Evolutionary conservation across 352 stramenopile species (phyloP), one percentile per base, ranked within the genome.

Genomic region (Aphanomyces euteiches): DNA sequence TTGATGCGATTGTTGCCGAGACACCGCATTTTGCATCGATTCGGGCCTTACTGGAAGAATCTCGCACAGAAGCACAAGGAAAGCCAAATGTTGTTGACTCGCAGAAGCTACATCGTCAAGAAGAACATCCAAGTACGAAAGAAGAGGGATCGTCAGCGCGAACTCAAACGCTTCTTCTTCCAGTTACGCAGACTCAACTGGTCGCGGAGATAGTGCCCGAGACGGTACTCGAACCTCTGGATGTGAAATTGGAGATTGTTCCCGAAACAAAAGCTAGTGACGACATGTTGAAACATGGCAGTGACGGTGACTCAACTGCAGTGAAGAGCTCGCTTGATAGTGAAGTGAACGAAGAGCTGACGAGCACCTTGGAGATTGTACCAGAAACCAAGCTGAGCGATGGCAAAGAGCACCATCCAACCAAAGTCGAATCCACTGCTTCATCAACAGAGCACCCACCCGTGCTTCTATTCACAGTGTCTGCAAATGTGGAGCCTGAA

Each of bases 1-100:
- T 12, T 36, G 47, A 70, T 39, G 56, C 38, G n/a, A 17, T 70
- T n/a, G 15, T 64, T 12, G 56, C 64, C 19, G 28, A 19, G 15
- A 50, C 57, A 48, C 57, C 54, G 15, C 54, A 61, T 15, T 61
- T 61, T 39, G 54, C 54, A 37, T 43, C 54, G 28, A 61, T 61
- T 37, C 54, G 36, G 19, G n/a, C 54, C 15, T 43, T 8, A 7
- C 5, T 61, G 54, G 54, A 61, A 61, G 50, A 58, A 28, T 61
- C 54, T 28, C 28, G 28, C 28, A 28, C 28, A 28, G 28, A 28
- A 28, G 28, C 28, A 28, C 28, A 28, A 28, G 28, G 28, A 28
- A 28, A 28, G 28, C 28, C 28, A 28, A 28, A 28, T 28, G 28
- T 28, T 28, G 28, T 28, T 28, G 28, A 28, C 28, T 28, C 28